These are phyloP conservation scores for Corymbia calophylla DNA, from an alignment of 441 rosid species.

Conservation along the genomic window DNA sequence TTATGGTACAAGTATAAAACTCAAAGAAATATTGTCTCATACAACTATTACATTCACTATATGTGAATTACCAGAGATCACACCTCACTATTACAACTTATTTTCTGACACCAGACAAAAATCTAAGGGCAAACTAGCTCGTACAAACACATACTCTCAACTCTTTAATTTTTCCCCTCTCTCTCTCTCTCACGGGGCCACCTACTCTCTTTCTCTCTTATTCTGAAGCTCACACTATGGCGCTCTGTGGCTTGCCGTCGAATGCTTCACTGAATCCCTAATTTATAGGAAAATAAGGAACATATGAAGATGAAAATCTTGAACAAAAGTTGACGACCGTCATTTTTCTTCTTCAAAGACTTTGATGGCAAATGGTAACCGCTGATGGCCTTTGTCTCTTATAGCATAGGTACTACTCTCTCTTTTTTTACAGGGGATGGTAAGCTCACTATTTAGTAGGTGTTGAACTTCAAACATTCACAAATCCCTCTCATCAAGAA, in stretches of 20 bases:
- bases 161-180: neutral
- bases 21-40: neutral
- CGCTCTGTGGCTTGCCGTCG: neutral
- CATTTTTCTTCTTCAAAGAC: neutral
- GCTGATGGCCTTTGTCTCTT: neutral
- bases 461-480: neutral
- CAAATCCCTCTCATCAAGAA: neutral
- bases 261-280: neutral
- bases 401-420: neutral
- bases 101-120: neutral
- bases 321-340: neutral
- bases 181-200: neutral
- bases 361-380: neutral
- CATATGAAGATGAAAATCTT: neutral
- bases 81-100: neutral
- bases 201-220: neutral
- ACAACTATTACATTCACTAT: neutral
- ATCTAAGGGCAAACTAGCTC: neutral
- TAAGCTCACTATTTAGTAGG: neutral
- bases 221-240: neutral
- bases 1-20: neutral
- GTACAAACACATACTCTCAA: neutral
- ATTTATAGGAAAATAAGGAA: neutral
- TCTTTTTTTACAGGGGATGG: neutral
- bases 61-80: neutral